These are phyloP conservation scores for Gaultheria prostrata DNA, from an alignment of 148 eudicot genomes.

Conservation along the genomic window DNA sequence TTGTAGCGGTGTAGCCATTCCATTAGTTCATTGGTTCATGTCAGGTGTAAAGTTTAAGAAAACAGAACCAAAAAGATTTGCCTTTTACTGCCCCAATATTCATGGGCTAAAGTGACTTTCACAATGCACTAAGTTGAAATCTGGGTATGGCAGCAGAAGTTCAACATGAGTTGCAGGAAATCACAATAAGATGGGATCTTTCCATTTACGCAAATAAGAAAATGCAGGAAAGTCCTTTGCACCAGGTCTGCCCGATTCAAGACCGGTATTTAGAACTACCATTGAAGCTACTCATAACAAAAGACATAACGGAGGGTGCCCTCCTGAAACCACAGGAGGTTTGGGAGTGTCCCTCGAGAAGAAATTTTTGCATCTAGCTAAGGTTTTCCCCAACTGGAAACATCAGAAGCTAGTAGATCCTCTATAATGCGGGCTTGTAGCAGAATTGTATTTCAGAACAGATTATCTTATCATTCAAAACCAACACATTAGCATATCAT, in stretches of 20 bases:
- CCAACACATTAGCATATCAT: neutral
- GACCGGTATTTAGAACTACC: neutral
- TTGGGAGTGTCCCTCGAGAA: neutral
- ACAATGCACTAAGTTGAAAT: neutral
- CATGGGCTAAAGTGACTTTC: neutral
- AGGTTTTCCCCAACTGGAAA: neutral
- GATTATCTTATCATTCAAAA: neutral
- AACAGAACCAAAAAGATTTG: neutral
- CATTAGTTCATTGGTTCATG: conserved; percentile 3
- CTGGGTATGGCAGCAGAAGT: neutral
- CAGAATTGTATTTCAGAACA: neutral
- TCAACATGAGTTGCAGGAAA: neutral
- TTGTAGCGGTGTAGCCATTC: neutral
- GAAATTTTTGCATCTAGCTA: neutral
- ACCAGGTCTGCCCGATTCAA: neutral
- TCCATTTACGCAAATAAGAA: neutral
- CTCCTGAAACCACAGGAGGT: conserved; percentile 3
- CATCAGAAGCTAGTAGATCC: neutral
- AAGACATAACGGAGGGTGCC: neutral
- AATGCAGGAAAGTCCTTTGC: neutral
- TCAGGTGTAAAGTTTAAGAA: neutral
- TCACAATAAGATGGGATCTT: neutral
- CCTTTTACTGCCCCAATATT: neutral
- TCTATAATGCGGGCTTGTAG: neutral
- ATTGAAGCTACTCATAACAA: neutral